Percentiles rank a stretch among this genome's conserved stretches.
Evolutionary conservation across 2,329 filamentous ascomycete genomes (phyloP).

Genomic region (Shiraia sp.): DNA sequence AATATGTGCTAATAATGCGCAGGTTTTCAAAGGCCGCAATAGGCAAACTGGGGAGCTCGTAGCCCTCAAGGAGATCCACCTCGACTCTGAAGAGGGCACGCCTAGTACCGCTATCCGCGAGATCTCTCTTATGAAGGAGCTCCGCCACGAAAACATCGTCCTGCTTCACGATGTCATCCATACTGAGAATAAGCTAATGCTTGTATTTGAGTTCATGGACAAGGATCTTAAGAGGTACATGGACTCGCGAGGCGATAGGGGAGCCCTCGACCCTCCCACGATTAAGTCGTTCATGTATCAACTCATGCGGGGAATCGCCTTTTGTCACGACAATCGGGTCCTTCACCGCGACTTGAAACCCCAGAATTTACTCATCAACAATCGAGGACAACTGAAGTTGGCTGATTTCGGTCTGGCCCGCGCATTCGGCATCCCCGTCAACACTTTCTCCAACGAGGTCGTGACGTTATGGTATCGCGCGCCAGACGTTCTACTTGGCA

Average conservation of each 20-base stretch:
- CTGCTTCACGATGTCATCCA: conserved; percentile 98
- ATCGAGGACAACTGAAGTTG: conserved; percentile 85
- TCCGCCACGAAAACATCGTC: conserved; percentile 98
- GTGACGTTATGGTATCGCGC: conserved; percentile 98
- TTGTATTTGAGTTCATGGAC: conserved; percentile 99
- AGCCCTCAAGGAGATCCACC: conserved; percentile 96
- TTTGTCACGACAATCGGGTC: conserved; percentile 96
- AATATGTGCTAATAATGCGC: conserved; percentile 23
- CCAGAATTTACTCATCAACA: conserved; percentile 94
- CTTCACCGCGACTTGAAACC: conserved; percentile 95
- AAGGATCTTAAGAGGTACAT: conserved; percentile 98
- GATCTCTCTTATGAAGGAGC: conserved; percentile 98
- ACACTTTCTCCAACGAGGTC: conserved; percentile 97
- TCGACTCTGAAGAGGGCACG: conserved; percentile 97
- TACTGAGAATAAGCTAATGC: conserved; percentile 99
- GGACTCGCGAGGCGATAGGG: conserved; percentile 88
- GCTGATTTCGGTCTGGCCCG: conserved; percentile 93
- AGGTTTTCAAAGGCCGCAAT: conserved; percentile 99
- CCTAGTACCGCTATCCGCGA: conserved; percentile 97
- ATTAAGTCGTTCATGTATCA: conserved; percentile 99
- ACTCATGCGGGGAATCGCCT: conserved; percentile 91
- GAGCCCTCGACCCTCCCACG: conserved; percentile 82
- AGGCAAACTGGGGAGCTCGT: conserved; percentile 95
- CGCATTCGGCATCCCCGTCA: conserved; percentile 95
- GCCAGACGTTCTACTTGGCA: conserved; percentile 91